Base-by-base conservation (phyloP, 768 basidiomycete species). In the Suillus subalutaceus region DNA sequence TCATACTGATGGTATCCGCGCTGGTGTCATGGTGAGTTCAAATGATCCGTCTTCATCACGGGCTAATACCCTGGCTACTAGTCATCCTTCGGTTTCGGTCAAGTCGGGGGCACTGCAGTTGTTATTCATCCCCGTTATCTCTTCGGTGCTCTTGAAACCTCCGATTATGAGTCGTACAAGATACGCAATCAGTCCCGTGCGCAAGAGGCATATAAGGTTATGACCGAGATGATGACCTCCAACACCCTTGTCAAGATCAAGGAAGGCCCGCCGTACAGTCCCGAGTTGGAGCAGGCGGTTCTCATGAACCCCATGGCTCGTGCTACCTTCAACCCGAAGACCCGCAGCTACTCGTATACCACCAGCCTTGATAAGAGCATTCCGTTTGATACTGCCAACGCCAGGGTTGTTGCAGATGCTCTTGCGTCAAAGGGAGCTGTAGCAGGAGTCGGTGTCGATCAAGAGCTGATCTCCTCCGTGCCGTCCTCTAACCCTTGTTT, bases 11-110 rank as follows among this genome's bases (percentile, higher is more conserved):
- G 93, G 94, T 67, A 89, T 98, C 70, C 88, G 88, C 30, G 92
- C 91, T 52, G 94, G 93, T 73, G 84, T 92, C 64, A 93, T 95
- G 94, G 92, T 91, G 71, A 23, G 86, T 77, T 35, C 4, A 23
- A 43, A 37, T 48, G n/a, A 63, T 55, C 13, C 3, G 13, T 62
- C 7, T 12, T 40, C 16, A 35, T 32, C 55, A 58, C 12, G 18
- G 18, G 13, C 52, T 13, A 16, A 37, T 13, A 58, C 10, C 20
- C n/a, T 41, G 69, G 61, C 59, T 58, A 70, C 32, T 69, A 94
- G 89, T 96, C 94, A 1, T 96, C 94, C 16, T 97, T 97, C 79
- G 97, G 97, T 69, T 99, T 99, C 82, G 96, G 97, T 72, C 97
- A 98, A 86, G 97, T 98, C 68, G 97, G 97, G 63, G 97, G 97